Conservation (phyloP, 495 filamentous ascomycete genomes). For the Bacidia rubella region DNA sequence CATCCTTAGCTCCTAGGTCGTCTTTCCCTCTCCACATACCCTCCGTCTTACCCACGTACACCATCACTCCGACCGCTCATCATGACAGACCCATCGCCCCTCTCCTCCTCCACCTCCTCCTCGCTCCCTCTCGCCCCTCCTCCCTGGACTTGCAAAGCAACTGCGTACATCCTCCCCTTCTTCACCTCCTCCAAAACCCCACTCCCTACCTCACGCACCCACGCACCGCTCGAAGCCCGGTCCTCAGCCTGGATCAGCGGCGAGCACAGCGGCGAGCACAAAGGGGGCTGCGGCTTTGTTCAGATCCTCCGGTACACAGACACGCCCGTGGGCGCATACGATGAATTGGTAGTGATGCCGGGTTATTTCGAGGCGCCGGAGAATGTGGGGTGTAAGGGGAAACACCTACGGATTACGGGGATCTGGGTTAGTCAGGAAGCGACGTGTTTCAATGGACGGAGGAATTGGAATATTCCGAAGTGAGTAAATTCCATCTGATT, state of each 20-base stretch:
- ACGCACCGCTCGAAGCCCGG: conserved; percentile 29
- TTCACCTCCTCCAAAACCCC: conserved; percentile 19
- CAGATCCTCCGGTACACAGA: conserved; percentile 36
- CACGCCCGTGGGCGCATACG: conserved; percentile 37
- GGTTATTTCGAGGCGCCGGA: conserved; percentile 28
- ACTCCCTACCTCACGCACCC: conserved; percentile 22
- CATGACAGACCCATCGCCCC: too few relatives aligned
- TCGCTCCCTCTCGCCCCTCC: conserved; percentile 20
- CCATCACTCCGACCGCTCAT: too few relatives aligned
- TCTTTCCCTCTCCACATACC: too few relatives aligned
- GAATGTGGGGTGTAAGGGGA: conserved; percentile 11
- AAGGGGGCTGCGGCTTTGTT: conserved; percentile 32
- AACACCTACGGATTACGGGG: conserved; percentile 24
- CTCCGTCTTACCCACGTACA: too few relatives aligned
- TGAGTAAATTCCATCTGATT: not conserved
- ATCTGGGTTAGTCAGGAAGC: conserved; percentile 39
- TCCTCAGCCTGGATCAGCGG: conserved; percentile 21
- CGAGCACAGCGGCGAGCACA: conserved; percentile 20
- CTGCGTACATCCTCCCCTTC: conserved; percentile 26
- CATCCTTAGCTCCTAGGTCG: too few relatives aligned
- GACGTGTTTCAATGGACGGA: conserved; percentile 33
- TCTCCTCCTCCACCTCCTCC: not conserved
- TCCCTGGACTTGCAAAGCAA: conserved; percentile 29
- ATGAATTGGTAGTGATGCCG: conserved; percentile 35
- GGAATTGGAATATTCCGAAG: conserved; percentile 42